Percentiles rank a stretch among this genome's conserved stretches.
Conservation (phyloP, 805 yeast genomes). For the Yarrowia sp. region DNA sequence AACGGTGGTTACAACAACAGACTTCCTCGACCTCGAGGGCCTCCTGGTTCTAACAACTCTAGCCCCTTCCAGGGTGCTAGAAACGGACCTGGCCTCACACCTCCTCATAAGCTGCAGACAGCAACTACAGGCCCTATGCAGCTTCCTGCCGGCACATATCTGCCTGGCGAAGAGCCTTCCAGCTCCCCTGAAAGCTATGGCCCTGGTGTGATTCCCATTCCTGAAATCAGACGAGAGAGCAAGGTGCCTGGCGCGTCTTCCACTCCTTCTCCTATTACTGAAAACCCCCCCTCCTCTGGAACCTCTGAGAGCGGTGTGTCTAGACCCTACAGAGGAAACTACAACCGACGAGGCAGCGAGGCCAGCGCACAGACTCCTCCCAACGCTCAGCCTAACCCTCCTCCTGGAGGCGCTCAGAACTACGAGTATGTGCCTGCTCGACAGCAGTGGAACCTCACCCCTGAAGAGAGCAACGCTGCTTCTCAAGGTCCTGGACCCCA, state of each 20-base stretch:
- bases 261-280: neutral
- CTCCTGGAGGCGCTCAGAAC: neutral
- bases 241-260: conserved; percentile 16
- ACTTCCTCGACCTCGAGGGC: conserved; percentile 9
- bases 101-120: neutral
- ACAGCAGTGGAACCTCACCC: conserved; percentile 24
- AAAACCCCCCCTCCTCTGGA: neutral
- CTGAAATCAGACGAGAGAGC: conserved; percentile 30
- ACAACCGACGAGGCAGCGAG: conserved; percentile 27
- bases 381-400: neutral
- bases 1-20: neutral
- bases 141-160: conserved; percentile 9
- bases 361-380: conserved; percentile 15
- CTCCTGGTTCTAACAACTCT: conserved; percentile 17
- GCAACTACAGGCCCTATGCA: conserved; percentile 7
- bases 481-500: neutral
- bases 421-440: conserved; percentile 27
- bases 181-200: conserved; percentile 29
- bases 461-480: conserved; percentile 3
- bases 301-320: conserved; percentile 9
- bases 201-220: conserved; percentile 36
- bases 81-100: neutral
- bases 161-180: conserved; percentile 26
- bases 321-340: conserved; percentile 19
- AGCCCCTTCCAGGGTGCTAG: conserved; percentile 1